Evolutionary conservation across 495 filamentous ascomycete genomes (phyloP).

Genomic region (Zalerion maritima): DNA sequence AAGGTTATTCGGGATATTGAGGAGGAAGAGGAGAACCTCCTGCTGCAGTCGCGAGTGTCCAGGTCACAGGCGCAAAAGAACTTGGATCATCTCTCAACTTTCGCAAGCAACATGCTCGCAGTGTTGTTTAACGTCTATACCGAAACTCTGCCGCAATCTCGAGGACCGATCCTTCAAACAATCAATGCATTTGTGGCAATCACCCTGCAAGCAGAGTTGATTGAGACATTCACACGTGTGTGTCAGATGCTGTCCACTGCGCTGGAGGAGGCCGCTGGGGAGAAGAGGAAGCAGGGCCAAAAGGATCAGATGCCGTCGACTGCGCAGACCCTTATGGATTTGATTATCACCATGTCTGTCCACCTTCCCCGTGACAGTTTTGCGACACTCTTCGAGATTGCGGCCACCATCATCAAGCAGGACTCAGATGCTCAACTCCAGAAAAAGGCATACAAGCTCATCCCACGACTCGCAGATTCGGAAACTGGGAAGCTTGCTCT

Average conservation of each 20-base stretch:
- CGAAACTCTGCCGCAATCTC: slow-evolving; percentile 80
- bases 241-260: slow-evolving; percentile 66
- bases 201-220: slow-evolving; percentile 56
- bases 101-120: slow-evolving; percentile 76
- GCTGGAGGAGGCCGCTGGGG: slow-evolving; percentile 42
- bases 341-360: slow-evolving; percentile 87
- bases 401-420: slow-evolving; percentile 61
- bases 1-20: slow-evolving; percentile 52
- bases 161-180: slow-evolving; percentile 78
- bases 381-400: slow-evolving; percentile 64
- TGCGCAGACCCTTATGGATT: slow-evolving; percentile 86
- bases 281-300: slow-evolving; percentile 44
- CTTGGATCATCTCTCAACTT: slow-evolving; percentile 57
- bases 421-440: slow-evolving; percentile 81
- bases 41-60: slow-evolving; percentile 56
- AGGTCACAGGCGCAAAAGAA: slow-evolving; percentile 63
- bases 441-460: slow-evolving; percentile 97
- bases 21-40: slow-evolving; percentile 46
- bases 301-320: slow-evolving; percentile 73
- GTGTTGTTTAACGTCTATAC: slow-evolving; percentile 98
- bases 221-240: slow-evolving; percentile 76
- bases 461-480: slow-evolving; percentile 74
- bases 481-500: slow-evolving; percentile 58
- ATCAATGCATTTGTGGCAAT: slow-evolving; percentile 92
- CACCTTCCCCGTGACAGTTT: slow-evolving; percentile 81